These are phyloP conservation scores for Gilbertella persicaria DNA, from an alignment of 371 early-diverging fungal genomes.

Conservation along the genomic window DNA sequence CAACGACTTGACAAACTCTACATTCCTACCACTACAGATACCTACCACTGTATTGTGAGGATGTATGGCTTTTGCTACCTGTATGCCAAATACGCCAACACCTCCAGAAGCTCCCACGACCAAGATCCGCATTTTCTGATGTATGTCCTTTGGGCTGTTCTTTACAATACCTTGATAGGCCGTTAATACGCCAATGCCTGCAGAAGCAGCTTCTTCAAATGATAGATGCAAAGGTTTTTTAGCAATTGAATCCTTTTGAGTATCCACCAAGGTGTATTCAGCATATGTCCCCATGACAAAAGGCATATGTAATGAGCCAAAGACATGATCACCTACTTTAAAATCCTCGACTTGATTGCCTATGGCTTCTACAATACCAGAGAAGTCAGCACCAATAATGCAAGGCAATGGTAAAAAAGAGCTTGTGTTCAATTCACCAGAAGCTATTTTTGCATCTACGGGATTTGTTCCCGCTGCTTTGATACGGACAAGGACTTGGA, in stretches of 20 bases:
- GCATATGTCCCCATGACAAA: slow-evolving; percentile 43
- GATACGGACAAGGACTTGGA: slow-evolving; percentile 52
- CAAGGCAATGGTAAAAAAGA: slow-evolving; percentile 8
- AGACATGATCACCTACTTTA: slow-evolving; percentile 50
- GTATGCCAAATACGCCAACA: slow-evolving; percentile 60
- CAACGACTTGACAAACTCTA: slow-evolving; percentile 43
- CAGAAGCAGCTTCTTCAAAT: slow-evolving; percentile 46
- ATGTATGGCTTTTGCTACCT: slow-evolving; percentile 53
- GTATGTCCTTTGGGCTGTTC: not conserved
- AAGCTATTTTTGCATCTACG: slow-evolving; percentile 51
- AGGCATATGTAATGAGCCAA: slow-evolving; percentile 32
- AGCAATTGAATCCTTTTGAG: slow-evolving; percentile 26
- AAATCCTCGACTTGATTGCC: slow-evolving; percentile 34
- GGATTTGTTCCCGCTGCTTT: slow-evolving; percentile 60
- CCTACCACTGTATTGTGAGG: slow-evolving; percentile 53
- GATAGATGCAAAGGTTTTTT: slow-evolving; percentile 40
- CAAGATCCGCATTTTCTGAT: slow-evolving; percentile 21
- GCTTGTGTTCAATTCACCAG: slow-evolving; percentile 20
- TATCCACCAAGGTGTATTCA: slow-evolving; percentile 32
- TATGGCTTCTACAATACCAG: slow-evolving; percentile 40
- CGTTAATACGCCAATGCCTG: slow-evolving; percentile 30
- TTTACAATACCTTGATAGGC: slow-evolving; percentile 34
- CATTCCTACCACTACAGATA: slow-evolving; percentile 54
- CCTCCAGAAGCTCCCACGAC: slow-evolving; percentile 59
- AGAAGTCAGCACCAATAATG: slow-evolving; percentile 46